Conservation (phyloP, 805 yeast genomes). For the Candida khao-thaluensis region DNA sequence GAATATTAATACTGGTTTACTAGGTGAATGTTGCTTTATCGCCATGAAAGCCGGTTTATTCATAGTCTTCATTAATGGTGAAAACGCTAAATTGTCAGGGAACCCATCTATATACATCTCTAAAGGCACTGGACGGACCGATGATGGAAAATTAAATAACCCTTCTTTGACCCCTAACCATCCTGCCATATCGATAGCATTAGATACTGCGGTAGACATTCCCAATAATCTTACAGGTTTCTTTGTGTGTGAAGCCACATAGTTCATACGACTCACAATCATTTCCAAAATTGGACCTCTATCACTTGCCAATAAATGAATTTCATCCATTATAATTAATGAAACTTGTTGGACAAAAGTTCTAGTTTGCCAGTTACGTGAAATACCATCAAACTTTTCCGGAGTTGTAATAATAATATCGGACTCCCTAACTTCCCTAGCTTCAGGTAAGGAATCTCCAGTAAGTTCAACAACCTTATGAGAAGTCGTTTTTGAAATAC, state of each 20-base stretch:
- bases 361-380: constrained; percentile 81
- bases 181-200: constrained; percentile 82
- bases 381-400: constrained; percentile 83
- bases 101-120: constrained; percentile 87
- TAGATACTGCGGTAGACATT: constrained; percentile 82
- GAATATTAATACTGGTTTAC: constrained; percentile 78
- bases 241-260: constrained; percentile 58
- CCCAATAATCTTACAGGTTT: constrained; percentile 67
- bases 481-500: constrained; percentile 47
- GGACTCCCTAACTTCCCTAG: constrained; percentile 62
- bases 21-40: constrained; percentile 85
- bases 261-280: constrained; percentile 87
- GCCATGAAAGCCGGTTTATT: constrained; percentile 91
- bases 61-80: constrained; percentile 85
- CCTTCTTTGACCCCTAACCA: constrained; percentile 79
- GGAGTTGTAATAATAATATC: constrained; percentile 82
- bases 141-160: constrained; percentile 73
- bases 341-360: constrained; percentile 73
- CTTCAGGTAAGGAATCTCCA: constrained; percentile 79
- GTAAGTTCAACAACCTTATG: constrained; percentile 71
- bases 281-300: constrained; percentile 85
- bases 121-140: constrained; percentile 82
- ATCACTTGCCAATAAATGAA: constrained; percentile 79
- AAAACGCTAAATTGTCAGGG: constrained; percentile 76
- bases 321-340: constrained; percentile 81